Conservation (phyloP, 257 asterid species). For the Misopates orontium region DNA sequence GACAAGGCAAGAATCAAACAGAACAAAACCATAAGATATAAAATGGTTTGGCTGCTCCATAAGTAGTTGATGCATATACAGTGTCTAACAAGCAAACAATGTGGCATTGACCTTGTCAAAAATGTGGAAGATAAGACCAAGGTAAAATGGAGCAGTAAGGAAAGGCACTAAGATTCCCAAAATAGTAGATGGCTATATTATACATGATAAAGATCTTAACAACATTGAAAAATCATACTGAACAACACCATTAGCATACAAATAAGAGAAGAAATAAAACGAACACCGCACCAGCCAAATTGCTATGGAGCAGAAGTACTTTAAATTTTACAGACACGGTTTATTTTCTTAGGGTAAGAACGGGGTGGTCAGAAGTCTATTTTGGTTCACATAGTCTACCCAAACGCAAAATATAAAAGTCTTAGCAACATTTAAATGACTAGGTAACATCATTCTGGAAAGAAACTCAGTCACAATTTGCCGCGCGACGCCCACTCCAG, state of each 20-base stretch:
- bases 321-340: not conserved
- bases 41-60: too few relatives aligned
- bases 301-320: not conserved
- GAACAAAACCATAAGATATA: too few relatives aligned
- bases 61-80: too few relatives aligned
- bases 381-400: not conserved
- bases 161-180: too few relatives aligned
- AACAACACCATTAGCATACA: not conserved
- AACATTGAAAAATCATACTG: too few relatives aligned
- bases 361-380: not conserved
- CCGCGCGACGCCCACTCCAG: conserved; percentile 2
- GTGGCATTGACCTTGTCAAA: too few relatives aligned
- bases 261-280: not conserved
- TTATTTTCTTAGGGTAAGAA: not conserved
- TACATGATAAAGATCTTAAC: too few relatives aligned
- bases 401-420: not conserved
- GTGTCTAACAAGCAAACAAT: too few relatives aligned
- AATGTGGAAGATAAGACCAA: too few relatives aligned
- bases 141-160: too few relatives aligned
- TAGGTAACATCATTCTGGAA: not conserved
- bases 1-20: too few relatives aligned
- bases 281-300: not conserved
- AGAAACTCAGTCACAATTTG: not conserved
- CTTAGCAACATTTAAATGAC: not conserved
- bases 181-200: too few relatives aligned